phyloP scores from a whole-genome alignment of 495 filamentous ascomycete genomes.

The Physcia stellaris region DNA sequence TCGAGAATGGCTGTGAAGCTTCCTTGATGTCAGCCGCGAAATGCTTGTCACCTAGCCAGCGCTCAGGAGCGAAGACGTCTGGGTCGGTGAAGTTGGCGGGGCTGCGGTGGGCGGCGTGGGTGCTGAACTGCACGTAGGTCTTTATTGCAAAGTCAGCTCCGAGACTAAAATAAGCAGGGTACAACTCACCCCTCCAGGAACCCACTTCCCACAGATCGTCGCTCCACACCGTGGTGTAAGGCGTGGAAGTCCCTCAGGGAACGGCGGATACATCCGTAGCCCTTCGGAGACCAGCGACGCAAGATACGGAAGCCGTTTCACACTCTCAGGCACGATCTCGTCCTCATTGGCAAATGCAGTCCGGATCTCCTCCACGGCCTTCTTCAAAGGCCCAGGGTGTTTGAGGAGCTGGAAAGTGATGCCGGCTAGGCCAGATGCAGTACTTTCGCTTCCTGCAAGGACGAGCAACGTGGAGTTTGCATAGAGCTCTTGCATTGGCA shows the following conservation, averaged over 20 bases:
- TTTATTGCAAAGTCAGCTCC: no score
- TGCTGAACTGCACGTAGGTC: neutral
- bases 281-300: slow-evolving; percentile 36
- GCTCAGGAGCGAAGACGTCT: slow-evolving; percentile 27
- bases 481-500: slow-evolving; percentile 19
- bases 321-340: slow-evolving; percentile 21
- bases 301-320: slow-evolving; percentile 30
- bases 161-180: neutral
- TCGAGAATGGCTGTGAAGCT: slow-evolving; percentile 27
- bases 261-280: slow-evolving; percentile 36
- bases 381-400: slow-evolving; percentile 16
- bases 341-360: slow-evolving; percentile 17
- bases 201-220: slow-evolving; percentile 9
- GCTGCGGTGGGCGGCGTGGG: neutral
- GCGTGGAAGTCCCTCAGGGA: slow-evolving; percentile 9
- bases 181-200: slow-evolving; percentile 13
- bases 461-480: slow-evolving; percentile 23
- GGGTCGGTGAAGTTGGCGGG: slow-evolving; percentile 1
- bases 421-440: slow-evolving; percentile 29
- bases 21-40: slow-evolving; percentile 25
- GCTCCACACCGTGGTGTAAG: slow-evolving; percentile 9
- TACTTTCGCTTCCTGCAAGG: slow-evolving; percentile 36
- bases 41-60: slow-evolving; percentile 27
- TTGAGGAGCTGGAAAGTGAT: slow-evolving; percentile 21
- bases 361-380: slow-evolving; percentile 31